A percentile compares a stretch with the other conserved stretches of the same genome.
Conservation (phyloP, 345 rosid species). For the Conringia planisiliqua region DNA sequence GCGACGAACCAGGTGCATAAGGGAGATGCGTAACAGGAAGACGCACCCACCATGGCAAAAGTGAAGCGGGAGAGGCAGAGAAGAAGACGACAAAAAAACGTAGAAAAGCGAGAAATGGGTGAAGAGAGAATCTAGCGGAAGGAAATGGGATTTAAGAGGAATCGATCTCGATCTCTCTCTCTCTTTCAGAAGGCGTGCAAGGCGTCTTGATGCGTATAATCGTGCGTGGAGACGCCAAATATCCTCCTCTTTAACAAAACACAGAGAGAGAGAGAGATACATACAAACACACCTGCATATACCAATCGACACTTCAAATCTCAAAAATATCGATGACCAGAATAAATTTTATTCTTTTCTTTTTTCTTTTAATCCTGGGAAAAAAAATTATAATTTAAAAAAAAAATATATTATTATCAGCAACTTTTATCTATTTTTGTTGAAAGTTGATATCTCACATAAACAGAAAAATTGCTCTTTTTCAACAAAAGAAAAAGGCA, state of each 20-base stretch:
- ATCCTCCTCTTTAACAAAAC: conserved; percentile 8
- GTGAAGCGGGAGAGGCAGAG: not conserved
- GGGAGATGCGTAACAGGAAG: conserved; percentile 56
- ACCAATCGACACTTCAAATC: conserved; percentile 27
- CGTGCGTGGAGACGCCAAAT: conserved; percentile 36
- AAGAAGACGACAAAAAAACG: not conserved
- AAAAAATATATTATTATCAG: not conserved
- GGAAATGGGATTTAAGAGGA: conserved; percentile 17
- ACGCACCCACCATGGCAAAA: conserved; percentile 38
- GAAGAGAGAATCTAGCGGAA: conserved; percentile 38
- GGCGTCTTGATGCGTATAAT: conserved; percentile 26
- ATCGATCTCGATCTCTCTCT: conserved; percentile 32
- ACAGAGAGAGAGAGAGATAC: not conserved
- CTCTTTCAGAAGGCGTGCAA: conserved; percentile 25
- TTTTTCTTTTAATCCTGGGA: not conserved
- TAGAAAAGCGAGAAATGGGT: conserved; percentile 17
- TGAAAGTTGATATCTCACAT: too few species aligned
- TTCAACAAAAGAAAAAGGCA: too few species aligned
- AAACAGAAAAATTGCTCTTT: too few species aligned
- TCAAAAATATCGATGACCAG: conserved; percentile 25
- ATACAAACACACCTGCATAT: not conserved
- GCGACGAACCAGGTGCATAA: conserved; percentile 87
- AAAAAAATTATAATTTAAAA: not conserved
- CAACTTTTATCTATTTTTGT: not conserved
- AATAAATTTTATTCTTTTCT: not conserved